A percentile compares a stretch with the other conserved stretches of the same genome.
Conservation (phyloP, 2,329 filamentous ascomycete genomes). For the Diaporthe aspalathi region DNA sequence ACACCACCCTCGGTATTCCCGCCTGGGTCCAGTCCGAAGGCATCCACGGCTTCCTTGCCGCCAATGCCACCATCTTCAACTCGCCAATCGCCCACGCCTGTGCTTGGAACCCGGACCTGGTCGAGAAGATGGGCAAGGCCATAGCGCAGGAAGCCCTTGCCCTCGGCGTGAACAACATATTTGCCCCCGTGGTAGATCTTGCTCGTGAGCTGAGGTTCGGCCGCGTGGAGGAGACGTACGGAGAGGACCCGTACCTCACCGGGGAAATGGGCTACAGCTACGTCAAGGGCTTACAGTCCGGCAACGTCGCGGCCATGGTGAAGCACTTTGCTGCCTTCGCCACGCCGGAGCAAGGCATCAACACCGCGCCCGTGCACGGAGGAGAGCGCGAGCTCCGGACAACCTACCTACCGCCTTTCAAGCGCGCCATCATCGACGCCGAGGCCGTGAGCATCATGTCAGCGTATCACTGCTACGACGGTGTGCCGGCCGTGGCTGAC, state of each 20-base stretch:
- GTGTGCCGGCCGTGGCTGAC: constrained; percentile 74
- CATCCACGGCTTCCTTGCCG: constrained; percentile 77
- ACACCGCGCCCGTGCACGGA: constrained; percentile 69
- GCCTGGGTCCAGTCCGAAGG: constrained; percentile 80
- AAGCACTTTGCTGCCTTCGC: constrained; percentile 81
- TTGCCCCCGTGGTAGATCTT: constrained; percentile 77
- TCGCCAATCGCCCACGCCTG: constrained; percentile 79
- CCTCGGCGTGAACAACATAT: constrained; percentile 78
- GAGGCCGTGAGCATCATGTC: constrained; percentile 78
- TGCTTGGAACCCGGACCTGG: constrained; percentile 74
- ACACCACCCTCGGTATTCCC: constrained; percentile 77
- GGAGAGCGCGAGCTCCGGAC: constrained; percentile 66
- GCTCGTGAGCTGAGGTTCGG: constrained; percentile 78
- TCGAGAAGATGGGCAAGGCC: constrained; percentile 73
- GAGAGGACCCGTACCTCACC: constrained; percentile 75
- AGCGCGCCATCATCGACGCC: constrained; percentile 76
- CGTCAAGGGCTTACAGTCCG: constrained; percentile 69
- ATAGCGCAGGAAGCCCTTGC: constrained; percentile 75
- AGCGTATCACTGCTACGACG: constrained; percentile 80
- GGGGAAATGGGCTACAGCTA: constrained; percentile 74
- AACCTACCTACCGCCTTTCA: constrained; percentile 70
- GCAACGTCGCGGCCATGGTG: constrained; percentile 76
- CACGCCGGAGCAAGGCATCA: constrained; percentile 77
- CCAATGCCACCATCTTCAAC: constrained; percentile 83
- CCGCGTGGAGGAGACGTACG: constrained; percentile 79